Base-by-base conservation (phyloP, 192 early-diverging fungal genomes). In the Irineochytrium annulatum region DNA sequence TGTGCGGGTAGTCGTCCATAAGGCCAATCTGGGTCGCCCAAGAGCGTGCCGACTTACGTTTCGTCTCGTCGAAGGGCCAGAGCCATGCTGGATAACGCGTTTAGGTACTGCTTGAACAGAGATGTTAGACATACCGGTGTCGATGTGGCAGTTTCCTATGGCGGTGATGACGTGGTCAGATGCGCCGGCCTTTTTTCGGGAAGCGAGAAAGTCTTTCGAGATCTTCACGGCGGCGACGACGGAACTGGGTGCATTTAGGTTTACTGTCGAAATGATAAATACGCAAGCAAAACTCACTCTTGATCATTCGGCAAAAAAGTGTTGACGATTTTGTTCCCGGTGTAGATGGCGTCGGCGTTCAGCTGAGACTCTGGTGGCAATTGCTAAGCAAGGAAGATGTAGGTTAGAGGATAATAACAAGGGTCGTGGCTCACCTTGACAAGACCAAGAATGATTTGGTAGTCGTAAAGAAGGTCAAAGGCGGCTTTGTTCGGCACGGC, bases 61-160 rank as follows among this genome's bases (percentile, higher is more conserved):
- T 95, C 2, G 96, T 98, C 72, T 98, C 96, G 59, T 87, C 96
- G 69, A 87, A 98, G 4, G 96, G 92, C 96, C 95, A 99, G 28
- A 97, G 73, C 96, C 96, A 99, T 16, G 96, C 62, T 59, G 2
- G n/a, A 22, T 5, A 6, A 6, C n/a, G 20, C 48, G 22, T 43
- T 24, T 14, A 65, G 11, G 89, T 89, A 69, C 88, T 86, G 44
- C 86, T 59, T 2, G 35, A 26, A 60, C 0, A 19, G 30, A 52
- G 32, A 14, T 26, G 11, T 17, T 46, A 45, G 26, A 35, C 52
- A 28, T 30, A 78, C 52, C 65, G 0, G 67, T 60, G 52, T 75
- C 76, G 35, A 76, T 92, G 46, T 94, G 91, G 71, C 93, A 55
- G 32, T 55, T 55, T 32, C 54, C 64, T 6, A 94, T 80, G 0